A percentile compares a stretch with the other conserved stretches of the same genome.
phyloP scores from a whole-genome alignment of 163 green algal genomes.

The Chloroidium sp. region DNA sequence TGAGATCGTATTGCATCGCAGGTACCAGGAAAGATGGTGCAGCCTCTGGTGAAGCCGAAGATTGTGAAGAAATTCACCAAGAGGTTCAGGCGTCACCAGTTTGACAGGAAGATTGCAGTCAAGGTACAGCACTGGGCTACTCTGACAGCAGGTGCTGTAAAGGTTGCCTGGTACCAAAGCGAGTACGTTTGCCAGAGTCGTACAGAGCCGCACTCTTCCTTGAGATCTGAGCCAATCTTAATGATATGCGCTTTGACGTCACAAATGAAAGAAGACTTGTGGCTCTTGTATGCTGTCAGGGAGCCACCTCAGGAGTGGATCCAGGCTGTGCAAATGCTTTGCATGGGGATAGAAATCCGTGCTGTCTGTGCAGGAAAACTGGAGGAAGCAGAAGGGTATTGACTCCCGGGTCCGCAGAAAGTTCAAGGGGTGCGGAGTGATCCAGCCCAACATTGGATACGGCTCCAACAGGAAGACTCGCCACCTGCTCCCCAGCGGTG shows the following conservation, averaged over 20 bases:
- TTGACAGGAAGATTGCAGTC: conserved; percentile 78
- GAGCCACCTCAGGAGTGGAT: too few relatives aligned
- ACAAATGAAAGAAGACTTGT: neutral
- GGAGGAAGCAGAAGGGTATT: conserved; percentile 97
- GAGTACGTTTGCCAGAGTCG: too few relatives aligned
- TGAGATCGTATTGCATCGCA: too few relatives aligned
- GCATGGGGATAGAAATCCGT: neutral
- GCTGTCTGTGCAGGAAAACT: conserved; percentile 46
- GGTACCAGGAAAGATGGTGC: conserved; percentile 48
- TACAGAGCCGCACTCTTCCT: too few relatives aligned
- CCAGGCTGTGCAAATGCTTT: neutral
- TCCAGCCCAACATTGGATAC: conserved; percentile 97
- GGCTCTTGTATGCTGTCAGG: neutral
- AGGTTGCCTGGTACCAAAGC: too few relatives aligned
- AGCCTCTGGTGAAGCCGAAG: conserved; percentile 83
- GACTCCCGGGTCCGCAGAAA: conserved; percentile 90
- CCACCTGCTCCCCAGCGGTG: conserved; percentile 86
- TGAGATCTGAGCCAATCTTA: too few relatives aligned
- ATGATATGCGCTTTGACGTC: too few relatives aligned
- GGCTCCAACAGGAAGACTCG: conserved; percentile 91
- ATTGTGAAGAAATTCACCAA: conserved; percentile 86
- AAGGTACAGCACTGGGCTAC: conserved; percentile 35
- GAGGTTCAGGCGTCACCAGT: conserved; percentile 90
- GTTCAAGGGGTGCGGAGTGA: conserved; percentile 90
- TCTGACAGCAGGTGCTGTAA: too few relatives aligned